Conservation (phyloP, 2,329 filamentous ascomycete species). For the Fusarium keratoplasticum region DNA sequence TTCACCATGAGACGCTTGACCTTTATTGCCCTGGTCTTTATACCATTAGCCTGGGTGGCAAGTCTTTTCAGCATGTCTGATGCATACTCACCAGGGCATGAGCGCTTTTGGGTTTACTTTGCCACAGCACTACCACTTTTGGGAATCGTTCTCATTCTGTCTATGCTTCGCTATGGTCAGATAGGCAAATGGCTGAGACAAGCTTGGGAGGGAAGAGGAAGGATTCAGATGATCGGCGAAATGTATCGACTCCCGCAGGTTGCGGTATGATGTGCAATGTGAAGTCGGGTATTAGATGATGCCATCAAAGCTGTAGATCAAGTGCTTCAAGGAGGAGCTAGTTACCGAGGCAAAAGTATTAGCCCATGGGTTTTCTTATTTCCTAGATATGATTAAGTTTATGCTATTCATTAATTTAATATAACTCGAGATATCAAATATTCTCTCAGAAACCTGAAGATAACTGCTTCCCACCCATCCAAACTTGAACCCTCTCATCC, state of each 20-base stretch:
- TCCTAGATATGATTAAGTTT: too few relatives aligned
- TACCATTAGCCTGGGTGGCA: neutral
- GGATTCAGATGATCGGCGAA: rapidly evolving
- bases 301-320: too few relatives aligned
- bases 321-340: too few relatives aligned
- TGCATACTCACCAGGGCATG: rapidly evolving
- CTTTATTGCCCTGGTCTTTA: rapidly evolving
- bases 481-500: too few relatives aligned
- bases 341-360: too few relatives aligned
- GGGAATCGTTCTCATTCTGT: rapidly evolving
- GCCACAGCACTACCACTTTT: neutral
- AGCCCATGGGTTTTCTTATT: too few relatives aligned
- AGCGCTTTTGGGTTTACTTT: neutral
- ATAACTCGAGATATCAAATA: too few relatives aligned
- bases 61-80: constrained; percentile 2
- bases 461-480: too few relatives aligned
- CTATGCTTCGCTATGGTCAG: neutral
- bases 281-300: too few relatives aligned
- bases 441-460: too few relatives aligned
- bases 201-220: neutral
- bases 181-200: too few relatives aligned
- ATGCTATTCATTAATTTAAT: too few relatives aligned
- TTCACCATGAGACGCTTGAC: neutral
- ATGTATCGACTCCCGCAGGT: neutral
- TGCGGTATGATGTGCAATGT: neutral